These are phyloP conservation scores for Polytrichum commune DNA, from an alignment of 225 moss, liverwort and hornwort species.

Conservation along the genomic window DNA sequence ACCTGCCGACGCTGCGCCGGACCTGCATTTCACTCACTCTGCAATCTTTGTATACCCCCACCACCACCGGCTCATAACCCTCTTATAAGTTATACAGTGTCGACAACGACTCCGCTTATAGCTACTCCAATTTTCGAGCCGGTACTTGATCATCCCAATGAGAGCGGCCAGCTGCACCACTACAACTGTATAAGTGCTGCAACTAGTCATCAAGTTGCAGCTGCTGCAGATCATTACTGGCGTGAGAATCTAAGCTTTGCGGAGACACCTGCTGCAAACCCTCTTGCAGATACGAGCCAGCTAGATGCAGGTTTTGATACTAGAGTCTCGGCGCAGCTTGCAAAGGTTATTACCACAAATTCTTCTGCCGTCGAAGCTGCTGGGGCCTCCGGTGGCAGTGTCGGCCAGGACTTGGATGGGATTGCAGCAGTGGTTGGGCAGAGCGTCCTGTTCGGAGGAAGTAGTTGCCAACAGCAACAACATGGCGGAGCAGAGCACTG, in stretches of 20 bases:
- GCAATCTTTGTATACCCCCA: conserved; percentile 31
- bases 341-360: background rate
- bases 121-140: no score
- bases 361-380: background rate
- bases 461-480: background rate
- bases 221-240: background rate
- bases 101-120: no score
- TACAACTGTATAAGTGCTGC: background rate
- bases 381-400: background rate
- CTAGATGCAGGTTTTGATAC: background rate
- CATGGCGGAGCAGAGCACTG: background rate
- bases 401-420: conserved; percentile 35
- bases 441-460: conserved; percentile 30
- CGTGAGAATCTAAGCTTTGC: background rate
- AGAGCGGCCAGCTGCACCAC: background rate
- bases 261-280: background rate
- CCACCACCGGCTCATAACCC: conserved; percentile 11
- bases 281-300: conserved; percentile 1
- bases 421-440: conserved; percentile 59
- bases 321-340: background rate
- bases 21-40: conserved; percentile 46
- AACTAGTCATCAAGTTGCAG: no score
- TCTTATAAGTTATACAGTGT: conserved; percentile 11
- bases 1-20: conserved; percentile 39
- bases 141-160: background rate